Base-by-base conservation (phyloP, 768 basidiomycete species). In the Asterophora parasitica region DNA sequence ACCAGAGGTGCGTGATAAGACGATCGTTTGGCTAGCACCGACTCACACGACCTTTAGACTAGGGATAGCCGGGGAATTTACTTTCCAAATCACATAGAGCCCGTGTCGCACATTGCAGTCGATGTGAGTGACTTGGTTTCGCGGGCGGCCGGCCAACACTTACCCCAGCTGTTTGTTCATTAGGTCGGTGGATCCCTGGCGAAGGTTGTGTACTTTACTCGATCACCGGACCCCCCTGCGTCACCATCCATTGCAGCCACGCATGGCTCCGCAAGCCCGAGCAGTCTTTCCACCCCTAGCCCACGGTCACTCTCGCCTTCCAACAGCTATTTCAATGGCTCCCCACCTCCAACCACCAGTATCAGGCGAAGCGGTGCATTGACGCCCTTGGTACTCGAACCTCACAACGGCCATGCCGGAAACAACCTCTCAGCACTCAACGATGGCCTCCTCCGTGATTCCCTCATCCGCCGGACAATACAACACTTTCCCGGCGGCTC, bases 141-240 rank as follows among this genome's bases (percentile, higher is more conserved):
- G 42, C 51, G 30, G 26, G 46, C 46, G 49, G 34, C 28, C 43
- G 27, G 38, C 53, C 38, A 37, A 50, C 44, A 43, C 38, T 59
- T 45, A 51, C 59, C 31, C 39, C 23, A 44, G 16, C 27, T 13
- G 19, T 40, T 35, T 27, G 23, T 10, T 27, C 51, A 35, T 67
- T 67, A 97, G 94, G 87, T 98, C 62, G 96, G 96, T 20, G 96
- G 96, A 35, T 96, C 94, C 10, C 72, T 99, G 11, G 95, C 94
- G 51, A 99, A 99, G 67, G 90, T 99, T 43, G 92, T 96, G 57
- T 99, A 97, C 71, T 98, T 98, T 67, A 97, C 95, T 37, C 87
- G 96, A 41, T 92, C 93, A 7, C 84, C 88, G 3, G 85, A 88
- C 46, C 86, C 87, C 3, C 85, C 86, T n/a, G 74, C 81, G 26